Conservation (phyloP, 2,329 filamentous ascomycete species). For the Huntiella bhutanensis region DNA sequence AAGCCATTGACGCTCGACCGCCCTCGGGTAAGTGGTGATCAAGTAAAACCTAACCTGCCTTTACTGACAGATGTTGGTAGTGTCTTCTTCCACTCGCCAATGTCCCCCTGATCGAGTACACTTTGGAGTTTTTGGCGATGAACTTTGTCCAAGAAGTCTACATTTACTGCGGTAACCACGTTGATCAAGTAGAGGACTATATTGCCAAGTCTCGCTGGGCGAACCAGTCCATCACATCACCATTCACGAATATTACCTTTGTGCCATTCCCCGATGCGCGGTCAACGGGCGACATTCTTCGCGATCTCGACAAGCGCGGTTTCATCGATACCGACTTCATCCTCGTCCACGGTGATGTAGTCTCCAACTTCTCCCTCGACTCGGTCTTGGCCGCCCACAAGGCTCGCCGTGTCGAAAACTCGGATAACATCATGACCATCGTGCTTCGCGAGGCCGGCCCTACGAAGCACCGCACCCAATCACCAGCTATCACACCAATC, state of each 20-base stretch:
- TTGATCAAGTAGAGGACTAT: conserved; percentile 72
- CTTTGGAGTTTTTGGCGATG: conserved; percentile 86
- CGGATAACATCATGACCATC: conserved; percentile 96
- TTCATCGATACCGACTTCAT: conserved; percentile 83
- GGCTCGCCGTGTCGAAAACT: conserved; percentile 61
- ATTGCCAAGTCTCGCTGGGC: conserved; percentile 61
- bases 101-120: conserved; percentile 90
- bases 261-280: conserved; percentile 67
- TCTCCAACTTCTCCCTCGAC: conserved; percentile 78
- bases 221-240: conserved; percentile 31
- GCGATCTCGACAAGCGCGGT: conserved; percentile 73
- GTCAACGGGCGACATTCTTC: conserved; percentile 84
- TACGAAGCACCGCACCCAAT: conserved; percentile 55
- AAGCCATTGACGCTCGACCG: conserved; percentile 73
- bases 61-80: conserved; percentile 23
- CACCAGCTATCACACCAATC: conserved; percentile 54
- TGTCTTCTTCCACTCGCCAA: conserved; percentile 89
- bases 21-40: conserved; percentile 47
- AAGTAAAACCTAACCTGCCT: neutral
- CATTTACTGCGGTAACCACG: conserved; percentile 77
- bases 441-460: conserved; percentile 62
- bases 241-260: conserved; percentile 67
- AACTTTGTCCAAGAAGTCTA: conserved; percentile 89
- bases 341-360: conserved; percentile 77
- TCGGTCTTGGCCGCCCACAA: conserved; percentile 60